These are phyloP conservation scores for Mycena chlorophos DNA, from an alignment of 768 basidiomycete genomes.

Conservation along the genomic window DNA sequence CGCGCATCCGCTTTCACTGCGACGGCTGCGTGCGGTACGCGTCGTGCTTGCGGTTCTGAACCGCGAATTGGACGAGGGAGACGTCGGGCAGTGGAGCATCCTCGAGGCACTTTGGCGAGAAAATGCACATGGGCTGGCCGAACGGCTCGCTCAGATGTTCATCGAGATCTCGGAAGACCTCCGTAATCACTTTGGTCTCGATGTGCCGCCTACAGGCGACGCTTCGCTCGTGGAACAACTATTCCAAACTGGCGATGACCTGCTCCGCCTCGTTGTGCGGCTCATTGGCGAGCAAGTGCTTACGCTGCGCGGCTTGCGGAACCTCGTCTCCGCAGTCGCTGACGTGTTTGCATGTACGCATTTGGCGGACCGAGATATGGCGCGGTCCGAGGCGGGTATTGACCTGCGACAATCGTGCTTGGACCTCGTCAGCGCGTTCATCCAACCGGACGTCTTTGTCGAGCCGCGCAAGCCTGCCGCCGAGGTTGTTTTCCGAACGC, in stretches of 20 bases:
- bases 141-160: constrained; percentile 56
- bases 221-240: constrained; percentile 52
- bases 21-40: constrained; percentile 58
- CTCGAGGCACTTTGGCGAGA: constrained; percentile 64
- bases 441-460: constrained; percentile 30
- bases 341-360: constrained; percentile 60
- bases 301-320: constrained; percentile 49
- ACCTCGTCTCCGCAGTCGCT: constrained; percentile 43
- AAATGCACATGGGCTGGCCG: constrained; percentile 54
- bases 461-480: constrained; percentile 43
- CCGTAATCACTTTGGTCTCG: constrained; percentile 49
- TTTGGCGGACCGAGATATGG: constrained; percentile 43
- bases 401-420: constrained; percentile 52
- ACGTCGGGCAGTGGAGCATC: constrained; percentile 55
- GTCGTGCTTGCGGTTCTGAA: constrained; percentile 61
- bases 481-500: constrained; percentile 53
- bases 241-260: constrained; percentile 53
- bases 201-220: constrained; percentile 37
- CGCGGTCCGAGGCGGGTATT: constrained; percentile 42
- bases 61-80: constrained; percentile 50
- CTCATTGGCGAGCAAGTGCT: constrained; percentile 51
- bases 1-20: constrained; percentile 51
- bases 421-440: constrained; percentile 46
- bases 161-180: constrained; percentile 53
- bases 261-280: constrained; percentile 50